Base-by-base conservation (phyloP, 2,329 filamentous ascomycete species). In the Gaeumannomyces sp. region DNA sequence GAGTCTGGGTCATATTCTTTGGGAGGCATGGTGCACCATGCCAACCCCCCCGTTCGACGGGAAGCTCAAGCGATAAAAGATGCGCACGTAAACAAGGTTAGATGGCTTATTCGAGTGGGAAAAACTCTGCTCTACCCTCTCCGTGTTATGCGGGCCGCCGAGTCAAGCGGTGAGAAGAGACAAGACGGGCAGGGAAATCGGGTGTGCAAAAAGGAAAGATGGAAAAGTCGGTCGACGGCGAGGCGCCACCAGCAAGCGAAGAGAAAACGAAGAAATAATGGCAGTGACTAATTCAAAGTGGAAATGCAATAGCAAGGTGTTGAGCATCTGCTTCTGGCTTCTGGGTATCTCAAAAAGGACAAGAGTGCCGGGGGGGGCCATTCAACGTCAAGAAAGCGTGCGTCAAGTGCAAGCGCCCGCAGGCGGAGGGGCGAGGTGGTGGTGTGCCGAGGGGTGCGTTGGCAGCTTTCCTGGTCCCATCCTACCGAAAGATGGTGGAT, bases 1-100 rank as follows among this genome's bases (percentile, higher is more conserved):
- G 67, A 64, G 71, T 70, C 68, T 69, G 69, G 69, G 22, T 61
- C 59, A 27, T 61, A 27, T 27, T 61, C 59, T 27, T 70, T 71
- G 64, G 71, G 69, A 60, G 71, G 68, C 71, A 73, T 73, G 67
- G 59, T 70, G 64, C 50, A 70, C 64, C 71, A 72, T 71, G 67
- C 69, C 68, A 69, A 25, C n/a, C 59, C 25, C 59, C 59, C 59
- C 33, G n/a, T 61, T 3, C n/a, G n/a, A 61, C 59, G 45, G 45
- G 45, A 53, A 53, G 45, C 10, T 10, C 8, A 53, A n/a, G 45
- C 7, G 22, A 3, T n/a, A 50, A n/a, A 19, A n/a, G 19, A 53
- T 22, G 45, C 45, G 19, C 45, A n/a, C 45, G 45, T 14, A n/a
- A 22, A 53, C 45, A 53, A 53, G 4, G 19, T 6, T n/a, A 4